Base-by-base conservation (phyloP, 768 basidiomycete genomes). In the Mycena filopes region DNA sequence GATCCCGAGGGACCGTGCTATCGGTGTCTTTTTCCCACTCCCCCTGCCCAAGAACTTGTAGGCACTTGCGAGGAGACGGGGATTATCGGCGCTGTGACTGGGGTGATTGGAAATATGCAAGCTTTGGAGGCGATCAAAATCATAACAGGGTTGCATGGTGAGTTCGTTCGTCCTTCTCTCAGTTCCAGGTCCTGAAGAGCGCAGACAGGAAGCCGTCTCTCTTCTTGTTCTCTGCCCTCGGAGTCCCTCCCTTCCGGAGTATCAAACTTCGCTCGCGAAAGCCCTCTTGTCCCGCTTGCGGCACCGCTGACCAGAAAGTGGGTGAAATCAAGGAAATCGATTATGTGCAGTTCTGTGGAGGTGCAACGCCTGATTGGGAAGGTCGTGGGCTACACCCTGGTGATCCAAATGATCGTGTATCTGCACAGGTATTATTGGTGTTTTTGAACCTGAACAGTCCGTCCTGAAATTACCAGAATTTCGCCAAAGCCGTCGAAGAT, bases 61-160 rank as follows among this genome's bases (percentile, higher is more conserved):
- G 91, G 94, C 10, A 87, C 89, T 11, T 99, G 98, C 69, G 95
- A 92, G 71, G 96, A 98, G 73, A 82, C 89, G 5, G 96, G 97
- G 1, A 89, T 99, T 6, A 78, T 98, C 50, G 97, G 97, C 8
- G 89, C 84, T 0, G 95, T 98, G 1, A 94, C 94, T 0, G 97
- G 97, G 1, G 81, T 94, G 51, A 93, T 98, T 45, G 96, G 96
- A 5, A 91, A 88, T 67, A 77, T 96, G 73, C 96, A 98, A 81
- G 96, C 96, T 7, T 75, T 94, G 36, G 95, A 98, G 77, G 84
- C 94, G 1, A 88, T 97, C 78, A 95, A 93, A 77, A 83, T 94
- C 55, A 80, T 94, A 43, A 81, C 83, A 1, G 93, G 89, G 5
- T 73, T 90, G 36, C 87, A 89, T 70, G 89, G 92, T 91, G 71